Percentiles rank a stretch among this genome's conserved stretches.
phyloP scores from a whole-genome alignment of 176 grass and related monocot species.

The Juncus effusus region DNA sequence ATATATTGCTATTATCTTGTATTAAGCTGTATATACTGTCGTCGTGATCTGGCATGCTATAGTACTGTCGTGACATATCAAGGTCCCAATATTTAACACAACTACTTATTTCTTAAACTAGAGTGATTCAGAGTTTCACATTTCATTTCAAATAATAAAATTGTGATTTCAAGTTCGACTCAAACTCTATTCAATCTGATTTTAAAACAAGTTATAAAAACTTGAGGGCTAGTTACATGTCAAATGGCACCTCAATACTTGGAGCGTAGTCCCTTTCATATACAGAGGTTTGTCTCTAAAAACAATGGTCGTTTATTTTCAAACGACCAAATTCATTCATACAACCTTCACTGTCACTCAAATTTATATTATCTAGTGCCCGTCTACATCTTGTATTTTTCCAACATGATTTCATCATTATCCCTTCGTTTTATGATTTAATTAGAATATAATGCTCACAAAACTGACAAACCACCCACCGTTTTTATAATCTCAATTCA shows the following conservation, averaged over 20 bases:
- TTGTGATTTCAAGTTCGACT: too few species aligned
- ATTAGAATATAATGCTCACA: background rate
- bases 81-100: too few species aligned
- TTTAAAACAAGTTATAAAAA: too few species aligned
- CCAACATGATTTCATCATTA: slow-evolving; percentile 6
- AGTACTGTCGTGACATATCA: too few species aligned
- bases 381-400: background rate
- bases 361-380: slow-evolving; percentile 5
- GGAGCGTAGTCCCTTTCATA: slow-evolving; percentile 7
- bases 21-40: too few species aligned
- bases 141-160: too few species aligned
- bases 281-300: slow-evolving; percentile 1
- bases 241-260: background rate
- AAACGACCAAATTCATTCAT: slow-evolving; percentile 5
- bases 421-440: slow-evolving; percentile 6
- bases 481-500: slow-evolving; percentile 2
- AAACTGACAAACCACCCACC: slow-evolving; percentile 4
- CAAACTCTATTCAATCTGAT: too few species aligned
- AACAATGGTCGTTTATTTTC: slow-evolving; percentile 8
- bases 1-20: too few species aligned
- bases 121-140: too few species aligned
- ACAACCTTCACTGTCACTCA: background rate
- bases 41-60: too few species aligned
- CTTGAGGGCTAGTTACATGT: too few species aligned
- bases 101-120: too few species aligned